These are phyloP conservation scores for Chlamydomonas incerta DNA, from an alignment of 139 green algal genomes.

Conservation along the genomic window DNA sequence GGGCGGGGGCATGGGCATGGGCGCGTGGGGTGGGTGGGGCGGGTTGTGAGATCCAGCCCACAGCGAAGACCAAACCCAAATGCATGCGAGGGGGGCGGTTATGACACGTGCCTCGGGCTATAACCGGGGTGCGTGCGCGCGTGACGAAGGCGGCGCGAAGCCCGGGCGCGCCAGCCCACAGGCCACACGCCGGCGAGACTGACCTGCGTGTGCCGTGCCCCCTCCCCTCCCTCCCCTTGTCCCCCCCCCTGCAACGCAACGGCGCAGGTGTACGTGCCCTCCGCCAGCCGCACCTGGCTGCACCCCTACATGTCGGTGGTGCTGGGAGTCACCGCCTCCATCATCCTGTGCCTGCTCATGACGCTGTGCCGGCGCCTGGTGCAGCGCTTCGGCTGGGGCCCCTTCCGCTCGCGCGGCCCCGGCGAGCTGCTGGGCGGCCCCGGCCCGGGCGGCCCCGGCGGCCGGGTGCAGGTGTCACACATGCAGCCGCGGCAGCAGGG, in stretches of 20 bases:
- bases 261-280: conserved; percentile 34
- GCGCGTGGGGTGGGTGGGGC: too few species aligned
- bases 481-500: conserved; percentile 29
- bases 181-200: too few species aligned
- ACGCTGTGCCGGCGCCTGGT: conserved; percentile 62
- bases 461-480: conserved; percentile 18
- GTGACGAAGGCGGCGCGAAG: too few species aligned
- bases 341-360: conserved; percentile 66
- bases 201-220: too few species aligned
- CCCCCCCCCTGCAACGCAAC: conserved; percentile 30
- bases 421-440: background rate
- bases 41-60: too few species aligned
- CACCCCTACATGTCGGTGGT: conserved; percentile 80
- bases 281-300: conserved; percentile 34
- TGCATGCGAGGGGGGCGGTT: too few species aligned
- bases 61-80: too few species aligned
- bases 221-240: background rate
- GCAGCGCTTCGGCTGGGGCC: conserved; percentile 47
- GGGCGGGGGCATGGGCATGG: too few species aligned
- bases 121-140: too few species aligned
- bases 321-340: conserved; percentile 65
- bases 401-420: conserved; percentile 7
- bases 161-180: too few species aligned
- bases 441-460: background rate
- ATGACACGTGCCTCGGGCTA: too few species aligned